These are phyloP conservation scores for Chaetomiaceae sp. DNA, from an alignment of 2,329 filamentous ascomycete genomes.

Conservation along the genomic window DNA sequence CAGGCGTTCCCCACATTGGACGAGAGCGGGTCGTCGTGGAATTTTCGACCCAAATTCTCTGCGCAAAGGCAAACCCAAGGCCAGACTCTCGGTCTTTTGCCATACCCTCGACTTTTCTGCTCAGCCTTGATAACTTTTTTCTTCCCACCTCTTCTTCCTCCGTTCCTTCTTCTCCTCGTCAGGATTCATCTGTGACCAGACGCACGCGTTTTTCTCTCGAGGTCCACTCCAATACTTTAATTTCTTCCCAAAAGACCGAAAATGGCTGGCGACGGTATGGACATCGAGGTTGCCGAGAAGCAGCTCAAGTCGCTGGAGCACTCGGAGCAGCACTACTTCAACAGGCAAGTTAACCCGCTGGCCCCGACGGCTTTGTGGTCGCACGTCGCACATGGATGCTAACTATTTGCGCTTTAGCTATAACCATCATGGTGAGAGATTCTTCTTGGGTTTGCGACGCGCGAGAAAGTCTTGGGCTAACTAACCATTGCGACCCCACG, in stretches of 20 bases:
- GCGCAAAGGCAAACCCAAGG: constrained; percentile 18
- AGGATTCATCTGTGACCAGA: not conserved
- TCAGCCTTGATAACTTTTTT: constrained; percentile 7
- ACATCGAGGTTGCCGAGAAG: constrained; percentile 56
- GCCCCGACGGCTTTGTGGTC: not conserved
- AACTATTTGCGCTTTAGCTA: constrained; percentile 58
- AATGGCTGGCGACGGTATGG: constrained; percentile 49
- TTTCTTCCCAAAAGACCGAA: constrained; percentile 3
- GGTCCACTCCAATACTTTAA: not conserved
- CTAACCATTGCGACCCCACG: constrained; percentile 32
- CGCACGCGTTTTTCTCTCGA: not conserved
- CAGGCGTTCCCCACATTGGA: constrained; percentile 19
- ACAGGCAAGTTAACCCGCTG: constrained; percentile 60
- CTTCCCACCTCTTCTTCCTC: not conserved
- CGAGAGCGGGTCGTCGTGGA: constrained; percentile 18
- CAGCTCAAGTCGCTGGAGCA: constrained; percentile 73
- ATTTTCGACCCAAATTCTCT: constrained; percentile 27
- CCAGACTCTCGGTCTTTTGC: constrained; percentile 8
- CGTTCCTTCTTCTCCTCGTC: not conserved
- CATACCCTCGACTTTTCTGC: constrained; percentile 2
- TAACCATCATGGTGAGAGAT: constrained; percentile 75
- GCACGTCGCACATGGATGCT: constrained; percentile 28
- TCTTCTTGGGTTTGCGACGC: too few species aligned
- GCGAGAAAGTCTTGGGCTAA: constrained; percentile 15
- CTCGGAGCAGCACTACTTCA: constrained; percentile 99